Evolutionary conservation across 2,329 filamentous ascomycete species (phyloP), one percentile per base, ranked within the genome.

Genomic region (Aspergillus sp.): DNA sequence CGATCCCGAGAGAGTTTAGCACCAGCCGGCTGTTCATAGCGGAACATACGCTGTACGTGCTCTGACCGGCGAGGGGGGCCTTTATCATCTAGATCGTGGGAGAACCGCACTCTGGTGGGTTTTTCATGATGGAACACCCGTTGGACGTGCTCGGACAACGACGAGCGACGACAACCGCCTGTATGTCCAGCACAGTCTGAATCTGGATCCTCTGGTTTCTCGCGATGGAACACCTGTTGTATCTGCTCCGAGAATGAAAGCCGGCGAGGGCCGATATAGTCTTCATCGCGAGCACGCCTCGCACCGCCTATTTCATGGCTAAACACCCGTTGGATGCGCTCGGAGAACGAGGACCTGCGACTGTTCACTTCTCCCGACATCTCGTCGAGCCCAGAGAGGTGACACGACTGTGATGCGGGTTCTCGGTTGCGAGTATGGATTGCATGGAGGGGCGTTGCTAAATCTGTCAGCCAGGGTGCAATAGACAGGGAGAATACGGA

Each of bases 71-170:
- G n/a, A n/a, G 8, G 16, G 6, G 17, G 12, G 24, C n/a, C n/a
- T n/a, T n/a, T n/a, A n/a, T n/a, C n/a, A n/a, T n/a, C n/a, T n/a
- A n/a, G n/a, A n/a, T n/a, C n/a, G n/a, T n/a, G n/a, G n/a, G n/a
- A 24, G n/a, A 24, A 35, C 34, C 45, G 42, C 35, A 49, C 43
- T 37, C 35, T 35, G 8, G 24, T 35, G 17, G 28, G 15, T 30
- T 36, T 46, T 15, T 47, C 43, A 12, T 37, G 15, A 34, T 38
- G 40, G 7, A 49, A 36, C 22, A 48, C 37, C 15, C 47, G 44
- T 16, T 49, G 46, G 13, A 51, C 20, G 8, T 45, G 44, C 22
- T 41, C 34, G 11, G 47, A 41, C 29, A 50, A 36, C 7, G 46
- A 50, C n/a, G 37, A 33, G 30, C 46, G 40, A 15, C 43, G n/a